Evolutionary conservation across 176 grass and related monocot genomes (phyloP).

Genomic region (Bonia amplexicaulis): DNA sequence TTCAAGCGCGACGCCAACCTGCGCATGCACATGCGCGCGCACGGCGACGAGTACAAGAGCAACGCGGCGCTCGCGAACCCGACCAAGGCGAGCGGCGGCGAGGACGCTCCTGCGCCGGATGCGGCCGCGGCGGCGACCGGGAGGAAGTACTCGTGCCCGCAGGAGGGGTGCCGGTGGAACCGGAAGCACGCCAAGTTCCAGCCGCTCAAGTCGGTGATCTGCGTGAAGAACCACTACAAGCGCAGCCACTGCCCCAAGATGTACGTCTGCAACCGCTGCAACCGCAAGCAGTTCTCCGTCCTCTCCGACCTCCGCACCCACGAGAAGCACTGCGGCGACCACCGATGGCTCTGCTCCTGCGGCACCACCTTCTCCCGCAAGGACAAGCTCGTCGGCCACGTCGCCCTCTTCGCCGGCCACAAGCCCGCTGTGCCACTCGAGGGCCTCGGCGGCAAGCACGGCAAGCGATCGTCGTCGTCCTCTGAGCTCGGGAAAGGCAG

Average conservation of each 20-base stretch:
- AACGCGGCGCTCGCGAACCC: conserved; percentile 69
- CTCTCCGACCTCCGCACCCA: conserved; percentile 91
- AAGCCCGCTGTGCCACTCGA: conserved; percentile 32
- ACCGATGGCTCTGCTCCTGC: conserved; percentile 88
- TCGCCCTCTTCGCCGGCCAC: conserved; percentile 66
- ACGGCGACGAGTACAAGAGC: conserved; percentile 98
- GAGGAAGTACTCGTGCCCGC: conserved; percentile 79
- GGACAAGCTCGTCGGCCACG: conserved; percentile 84
- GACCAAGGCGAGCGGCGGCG: not conserved
- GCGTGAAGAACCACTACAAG: conserved; percentile 96
- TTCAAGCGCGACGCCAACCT: conserved; percentile 99
- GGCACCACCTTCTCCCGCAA: conserved; percentile 87
- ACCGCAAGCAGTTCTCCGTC: conserved; percentile 79
- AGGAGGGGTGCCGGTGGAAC: conserved; percentile 86
- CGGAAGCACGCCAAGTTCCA: conserved; percentile 82
- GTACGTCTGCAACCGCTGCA: conserved; percentile 96
- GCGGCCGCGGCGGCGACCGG: not conserved
- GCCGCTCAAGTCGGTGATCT: conserved; percentile 80
- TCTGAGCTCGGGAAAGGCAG: not conserved
- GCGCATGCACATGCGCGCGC: conserved; percentile 96
- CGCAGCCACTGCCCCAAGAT: conserved; percentile 97
- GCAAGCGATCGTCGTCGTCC: not conserved
- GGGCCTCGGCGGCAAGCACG: not conserved
- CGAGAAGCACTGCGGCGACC: conserved; percentile 92
- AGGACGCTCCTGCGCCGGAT: not conserved